Base-by-base conservation (phyloP, 2,329 filamentous ascomycete species). In the Monosporascus sp. region DNA sequence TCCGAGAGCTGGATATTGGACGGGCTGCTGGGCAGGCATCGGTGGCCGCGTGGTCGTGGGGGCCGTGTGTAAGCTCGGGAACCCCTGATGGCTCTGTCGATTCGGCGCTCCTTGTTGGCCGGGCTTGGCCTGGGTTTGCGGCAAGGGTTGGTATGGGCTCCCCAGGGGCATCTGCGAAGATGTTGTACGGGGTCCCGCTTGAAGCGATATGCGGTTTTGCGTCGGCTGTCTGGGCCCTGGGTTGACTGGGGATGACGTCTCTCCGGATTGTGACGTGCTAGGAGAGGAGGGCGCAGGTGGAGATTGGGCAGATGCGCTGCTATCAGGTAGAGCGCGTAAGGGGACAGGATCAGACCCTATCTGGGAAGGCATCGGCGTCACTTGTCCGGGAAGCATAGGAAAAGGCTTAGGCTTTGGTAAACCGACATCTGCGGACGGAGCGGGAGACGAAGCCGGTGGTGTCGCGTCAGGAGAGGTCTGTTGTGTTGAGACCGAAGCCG, bases 311-410 rank as follows among this genome's bases (percentile, higher is more conserved):
- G 24, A 2, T 27, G 1, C 8, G 26, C n/a, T 27, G 14, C 3
- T 27, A n/a, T 7, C 26, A 17, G 47, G 47, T 20, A 17, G 59
- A 5, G 44, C 5, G 3, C 49, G 52, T 22, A 53, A 26, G 7
- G 52, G 49, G 31, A 57, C 27, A 22, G 59, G 51, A 22, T 51
- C n/a, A 1, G 63, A 57, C 31, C 65, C 60, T 17, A 65, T 19
- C 50, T 67, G 65, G 6, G 64, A 66, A 16, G 64, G 62, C 19
- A 66, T 48, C 16, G 65, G 62, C 14, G 56, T 65, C 19, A 66
- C 59, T 52, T 67, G 65, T n/a, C 65, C 65, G 1, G 63, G 64
- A 44, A 66, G 59, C 64, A 65, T 65, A 40, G 65, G 65, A 47
- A 59, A 65, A 3, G 65, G 63, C 31, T 63, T 65, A 4, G 45